Base-by-base conservation (phyloP, 768 basidiomycete genomes). In the Cystofilobasidium macerans region DNA sequence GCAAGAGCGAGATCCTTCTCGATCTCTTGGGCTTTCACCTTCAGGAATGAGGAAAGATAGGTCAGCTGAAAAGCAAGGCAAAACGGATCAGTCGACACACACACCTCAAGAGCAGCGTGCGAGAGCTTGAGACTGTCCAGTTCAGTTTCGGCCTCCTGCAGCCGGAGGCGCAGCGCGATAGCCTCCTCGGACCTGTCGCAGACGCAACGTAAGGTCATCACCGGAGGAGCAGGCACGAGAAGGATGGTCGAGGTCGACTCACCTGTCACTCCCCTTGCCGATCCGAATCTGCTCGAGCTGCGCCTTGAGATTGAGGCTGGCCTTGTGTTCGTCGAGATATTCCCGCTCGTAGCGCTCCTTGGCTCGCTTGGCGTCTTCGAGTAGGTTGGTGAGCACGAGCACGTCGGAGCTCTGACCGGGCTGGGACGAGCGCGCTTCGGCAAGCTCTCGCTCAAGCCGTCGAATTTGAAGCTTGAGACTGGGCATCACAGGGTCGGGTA, bases 341-440 rank as follows among this genome's bases (percentile, higher is more conserved):
- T 95, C 91, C 24, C 80, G 78, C 75, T 97, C 91, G 71, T 94
- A 94, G 35, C 90, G 81, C 35, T 82, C 80, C 79, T 94, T 94
- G 85, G 88, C 86, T 69, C 87, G 80, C 69, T 86, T 93, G 33
- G 92, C 88, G 70, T 97, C 93, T 60, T 91, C 89, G 63, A 97
- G 78, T 63, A 94, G 78, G 72, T 89, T 92, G 77, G 97, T 90
- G 32, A 95, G 78, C n/a, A 94, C 88, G 22, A 91, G 74, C 7
- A 92, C 77, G 32, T 84, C 81, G 68, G 86, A 87, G 9, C 84
- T 80, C 72, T 91, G 89, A 8, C 79, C 86, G 30, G 13, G 18
- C 11, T 14, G 3, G 8, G 63, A 14, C 30, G 38, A 45, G 75
- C 81, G 81, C 36, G 86, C 81, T 7, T 83, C 81, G 57, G 86